Percentiles rank a stretch among this genome's conserved stretches.
These are phyloP conservation scores for Scalesia atractyloides DNA, from an alignment of 129 eudicot species.

Conservation along the genomic window DNA sequence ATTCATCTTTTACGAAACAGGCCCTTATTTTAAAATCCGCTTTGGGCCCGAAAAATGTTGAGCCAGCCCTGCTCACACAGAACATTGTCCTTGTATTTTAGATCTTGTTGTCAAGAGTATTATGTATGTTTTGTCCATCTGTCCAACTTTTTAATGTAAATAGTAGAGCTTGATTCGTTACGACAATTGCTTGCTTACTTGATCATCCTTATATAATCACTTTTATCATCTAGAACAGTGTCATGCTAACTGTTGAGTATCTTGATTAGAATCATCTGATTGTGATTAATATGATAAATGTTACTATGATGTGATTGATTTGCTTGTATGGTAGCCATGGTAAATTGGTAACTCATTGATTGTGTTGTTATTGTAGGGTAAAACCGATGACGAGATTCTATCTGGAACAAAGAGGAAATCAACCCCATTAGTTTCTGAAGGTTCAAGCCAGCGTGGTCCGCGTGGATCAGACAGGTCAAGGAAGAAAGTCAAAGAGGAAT, in stretches of 20 bases:
- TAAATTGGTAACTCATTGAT: neutral
- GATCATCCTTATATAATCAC: no score
- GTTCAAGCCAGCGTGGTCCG: conserved; percentile 26
- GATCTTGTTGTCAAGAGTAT: neutral
- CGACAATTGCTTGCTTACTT: neutral
- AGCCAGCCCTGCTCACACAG: no score
- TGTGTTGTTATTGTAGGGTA: conserved; percentile 41
- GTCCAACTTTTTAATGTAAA: neutral
- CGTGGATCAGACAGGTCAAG: conserved; percentile 23
- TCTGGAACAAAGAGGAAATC: conserved; percentile 62
- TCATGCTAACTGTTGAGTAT: neutral
- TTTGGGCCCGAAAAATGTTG: no score
- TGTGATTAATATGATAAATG: neutral
- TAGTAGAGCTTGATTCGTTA: neutral
- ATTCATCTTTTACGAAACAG: no score
- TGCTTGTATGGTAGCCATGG: neutral
- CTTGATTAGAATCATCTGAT: neutral
- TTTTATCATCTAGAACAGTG: no score
- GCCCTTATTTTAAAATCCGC: no score
- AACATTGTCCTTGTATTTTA: no score
- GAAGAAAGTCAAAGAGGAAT: conserved; percentile 49
- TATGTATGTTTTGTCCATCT: neutral
- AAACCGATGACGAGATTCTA: conserved; percentile 25
- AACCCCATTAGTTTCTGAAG: conserved; percentile 23
- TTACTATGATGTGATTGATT: neutral